Percentiles rank a stretch among this genome's conserved stretches.
Conservation (phyloP, 768 basidiomycete species). For the Hypsizygus marmoreus region DNA sequence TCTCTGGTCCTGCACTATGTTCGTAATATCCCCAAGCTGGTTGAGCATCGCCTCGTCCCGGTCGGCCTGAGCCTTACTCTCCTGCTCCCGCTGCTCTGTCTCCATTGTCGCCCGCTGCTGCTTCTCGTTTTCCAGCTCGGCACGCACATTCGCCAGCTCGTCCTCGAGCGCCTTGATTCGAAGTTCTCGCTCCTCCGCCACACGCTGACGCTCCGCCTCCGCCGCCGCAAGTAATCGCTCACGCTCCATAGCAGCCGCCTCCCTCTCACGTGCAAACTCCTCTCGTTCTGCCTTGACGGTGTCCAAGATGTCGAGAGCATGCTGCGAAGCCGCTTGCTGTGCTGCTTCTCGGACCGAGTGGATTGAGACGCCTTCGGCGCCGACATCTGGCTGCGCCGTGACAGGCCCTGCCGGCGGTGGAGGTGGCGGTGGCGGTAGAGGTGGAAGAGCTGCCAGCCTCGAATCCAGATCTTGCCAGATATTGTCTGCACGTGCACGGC, state of each 20-base stretch:
- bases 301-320: constrained; percentile 60
- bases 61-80: constrained; percentile 57
- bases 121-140: constrained; percentile 65
- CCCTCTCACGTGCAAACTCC: constrained; percentile 55
- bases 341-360: constrained; percentile 42
- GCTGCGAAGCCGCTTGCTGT: constrained; percentile 55
- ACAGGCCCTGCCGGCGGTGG: constrained; percentile 11
- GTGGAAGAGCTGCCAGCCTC: constrained; percentile 38
- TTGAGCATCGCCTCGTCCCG: constrained; percentile 59
- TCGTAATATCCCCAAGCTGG: constrained; percentile 73
- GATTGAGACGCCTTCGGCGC: constrained; percentile 40
- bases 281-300: constrained; percentile 62
- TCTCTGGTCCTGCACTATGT: constrained; percentile 68
- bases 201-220: constrained; percentile 47
- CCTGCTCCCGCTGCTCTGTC: constrained; percentile 61
- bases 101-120: constrained; percentile 59
- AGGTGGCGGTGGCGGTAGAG: constrained; percentile 15
- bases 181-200: constrained; percentile 52
- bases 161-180: constrained; percentile 64
- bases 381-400: constrained; percentile 18
- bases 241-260: constrained; percentile 55
- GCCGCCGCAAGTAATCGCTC: constrained; percentile 49
- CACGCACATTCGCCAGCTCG: constrained; percentile 56
- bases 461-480: constrained; percentile 42
- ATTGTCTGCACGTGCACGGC: constrained; percentile 49